A percentile compares a stretch with the other conserved stretches of the same genome.
Conservation (phyloP, 768 basidiomycete genomes). For the Megacollybia marginata region DNA sequence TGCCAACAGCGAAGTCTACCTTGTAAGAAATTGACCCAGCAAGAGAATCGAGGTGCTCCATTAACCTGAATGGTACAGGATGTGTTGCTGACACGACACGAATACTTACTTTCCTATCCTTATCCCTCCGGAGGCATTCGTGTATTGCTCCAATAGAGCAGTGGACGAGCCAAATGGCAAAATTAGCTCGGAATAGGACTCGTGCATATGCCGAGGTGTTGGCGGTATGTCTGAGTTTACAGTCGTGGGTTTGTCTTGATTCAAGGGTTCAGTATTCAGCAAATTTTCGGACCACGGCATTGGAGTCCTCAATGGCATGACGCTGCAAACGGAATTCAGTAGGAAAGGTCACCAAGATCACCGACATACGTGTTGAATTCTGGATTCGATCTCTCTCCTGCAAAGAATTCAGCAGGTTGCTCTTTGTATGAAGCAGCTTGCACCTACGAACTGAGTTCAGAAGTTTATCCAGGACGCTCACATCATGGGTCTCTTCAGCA, state of each 20-base stretch:
- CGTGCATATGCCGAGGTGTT: conserved; percentile 52
- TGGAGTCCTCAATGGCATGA: conserved; percentile 48
- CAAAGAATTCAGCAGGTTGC: not conserved
- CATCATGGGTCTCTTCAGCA: conserved; percentile 49
- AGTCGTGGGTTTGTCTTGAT: conserved; percentile 6
- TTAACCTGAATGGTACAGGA: conserved; percentile 32
- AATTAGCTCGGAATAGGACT: conserved; percentile 61
- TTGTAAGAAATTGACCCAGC: conserved; percentile 82
- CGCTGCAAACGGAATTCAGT: conserved; percentile 21
- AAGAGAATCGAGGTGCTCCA: conserved; percentile 80
- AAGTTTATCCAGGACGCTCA: conserved; percentile 49
- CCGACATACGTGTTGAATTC: conserved; percentile 39
- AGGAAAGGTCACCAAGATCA: not conserved
- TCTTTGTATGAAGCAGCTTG: too few species aligned
- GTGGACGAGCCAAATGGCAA: conserved; percentile 59
- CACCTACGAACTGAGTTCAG: conserved; percentile 51
- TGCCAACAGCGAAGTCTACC: too few species aligned
- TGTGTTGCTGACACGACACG: not conserved
- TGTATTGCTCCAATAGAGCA: conserved; percentile 57
- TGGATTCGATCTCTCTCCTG: conserved; percentile 48
- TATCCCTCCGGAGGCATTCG: conserved; percentile 64
- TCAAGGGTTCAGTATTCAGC: conserved; percentile 25
- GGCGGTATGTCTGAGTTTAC: conserved; percentile 14
- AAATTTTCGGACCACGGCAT: conserved; percentile 55
- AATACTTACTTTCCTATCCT: conserved; percentile 53